phyloP scores from a whole-genome alignment of 1,284 basidiomycete genomes.

The Marasmius oreades region DNA sequence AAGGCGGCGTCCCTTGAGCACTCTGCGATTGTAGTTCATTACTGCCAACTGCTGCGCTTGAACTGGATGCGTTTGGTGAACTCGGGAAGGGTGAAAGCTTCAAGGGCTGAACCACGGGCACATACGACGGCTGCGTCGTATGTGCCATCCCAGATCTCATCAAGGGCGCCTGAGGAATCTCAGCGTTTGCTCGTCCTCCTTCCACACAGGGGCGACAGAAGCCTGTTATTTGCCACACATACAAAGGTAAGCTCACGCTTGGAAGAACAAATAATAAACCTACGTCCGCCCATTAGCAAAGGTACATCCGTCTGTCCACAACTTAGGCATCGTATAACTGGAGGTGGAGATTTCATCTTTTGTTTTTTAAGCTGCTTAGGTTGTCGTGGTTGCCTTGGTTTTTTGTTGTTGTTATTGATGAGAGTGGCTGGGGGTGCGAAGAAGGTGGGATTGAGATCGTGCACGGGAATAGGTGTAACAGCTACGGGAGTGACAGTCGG shows the following conservation, averaged over 20 bases:
- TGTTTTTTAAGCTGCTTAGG: constrained; percentile 24
- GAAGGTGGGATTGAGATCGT: background rate
- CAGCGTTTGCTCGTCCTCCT: constrained; percentile 29
- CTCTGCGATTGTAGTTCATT: too few relatives aligned
- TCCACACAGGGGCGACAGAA: constrained; percentile 63
- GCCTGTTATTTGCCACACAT: constrained; percentile 30
- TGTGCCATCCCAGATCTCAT: background rate
- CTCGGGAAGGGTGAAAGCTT: background rate
- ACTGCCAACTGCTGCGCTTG: background rate
- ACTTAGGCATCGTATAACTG: constrained; percentile 51
- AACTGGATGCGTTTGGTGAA: background rate
- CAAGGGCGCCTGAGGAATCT: constrained; percentile 12
- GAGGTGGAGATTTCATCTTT: constrained; percentile 22
- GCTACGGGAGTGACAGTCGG: background rate
- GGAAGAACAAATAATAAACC: constrained; percentile 27
- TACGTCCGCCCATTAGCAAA: constrained; percentile 65
- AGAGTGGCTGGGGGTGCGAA: background rate
- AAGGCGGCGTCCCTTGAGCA: background rate
- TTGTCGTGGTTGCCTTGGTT: constrained; percentile 1
- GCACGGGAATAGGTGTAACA: background rate
- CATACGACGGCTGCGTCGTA: background rate
- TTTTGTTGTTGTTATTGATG: background rate
- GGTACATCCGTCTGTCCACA: constrained; percentile 69
- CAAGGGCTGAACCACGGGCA: background rate
- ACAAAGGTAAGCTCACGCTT: constrained; percentile 8